Evolutionary conservation across 1,139 yeast species (phyloP), one percentile per base, ranked within the genome.

Genomic region (Kodamaea suecica): DNA sequence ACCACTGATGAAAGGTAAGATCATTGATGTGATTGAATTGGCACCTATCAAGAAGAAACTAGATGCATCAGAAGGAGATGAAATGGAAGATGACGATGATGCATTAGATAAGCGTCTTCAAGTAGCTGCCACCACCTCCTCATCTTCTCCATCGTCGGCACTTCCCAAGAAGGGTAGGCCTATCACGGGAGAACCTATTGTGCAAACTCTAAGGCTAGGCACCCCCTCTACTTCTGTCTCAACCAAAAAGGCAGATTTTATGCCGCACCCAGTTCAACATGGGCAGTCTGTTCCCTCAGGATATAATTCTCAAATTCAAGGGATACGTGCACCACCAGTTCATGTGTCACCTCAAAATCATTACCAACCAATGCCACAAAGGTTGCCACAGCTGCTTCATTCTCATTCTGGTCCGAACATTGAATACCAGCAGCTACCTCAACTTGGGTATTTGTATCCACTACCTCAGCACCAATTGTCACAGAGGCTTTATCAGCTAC

Each of bases 11-110:
- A 38, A 37, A 29, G 39, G 29, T 13, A 33, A 41, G 23, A 33
- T 42, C 5, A 36, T 41, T n/a, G 48, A 45, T 29, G 43, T 42
- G 9, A 31, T 44, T 15, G 50, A 45, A 16, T 23, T 29, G 11
- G 30, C 20, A 4, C 21, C 30, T 7, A 6, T 27, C n/a, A 27
- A 27, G 23, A 27, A 12, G 16, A 11, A n/a, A 8, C 21, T 6
- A 6, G 28, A 13, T 7, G 28, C 11, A 11, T 11, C 15, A 4
- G 15, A 11, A 14, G 28, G 14, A 10, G 28, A 25, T 6, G 28
- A 25, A 13, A 17, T n/a, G 7, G 28, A 13, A 13, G 17, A 12
- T 12, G 17, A 25, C 21, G 21, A 19, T 19, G 21, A 19, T 6
- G 21, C 21, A 19, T 19, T 19, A 6, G 21, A 19, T 19, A 9